Evolutionary conservation across 371 early-diverging fungal genomes (phyloP), one percentile per base, ranked within the genome.

Genomic region (Mortierella sp.): DNA sequence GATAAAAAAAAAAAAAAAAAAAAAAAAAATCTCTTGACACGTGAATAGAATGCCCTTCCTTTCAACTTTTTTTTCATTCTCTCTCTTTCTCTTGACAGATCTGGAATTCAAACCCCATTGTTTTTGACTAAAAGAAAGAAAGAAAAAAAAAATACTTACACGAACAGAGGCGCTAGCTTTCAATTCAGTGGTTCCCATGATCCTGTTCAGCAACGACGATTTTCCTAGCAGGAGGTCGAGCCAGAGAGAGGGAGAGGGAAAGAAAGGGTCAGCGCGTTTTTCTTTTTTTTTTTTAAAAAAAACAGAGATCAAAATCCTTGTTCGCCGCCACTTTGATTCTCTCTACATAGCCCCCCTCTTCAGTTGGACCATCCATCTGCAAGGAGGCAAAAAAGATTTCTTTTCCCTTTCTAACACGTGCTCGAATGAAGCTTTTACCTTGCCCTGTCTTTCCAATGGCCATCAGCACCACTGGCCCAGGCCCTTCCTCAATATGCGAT

Each of bases 141-240:
- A 46, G 46, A 46, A 16, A 46, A 46, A 9, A 46, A 46, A 46
- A 46, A 18, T 46, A 43, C 75, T 62, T 84, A 85, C 85, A 47
- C 81, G 82, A 23, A 84, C 85, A 23, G 80, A 81, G 7, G 84
- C 81, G 57, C 82, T 81, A 18, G 87, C 87, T 30, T 72, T 82
- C 28, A 87, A 81, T 52, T 85, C 83, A 28, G 76, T 72, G 37
- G 84, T 83, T 11, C 84, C 85, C 66, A 87, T 72, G 52, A 87
- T 82, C 18, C 82, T 66, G 60, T 87, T 87, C 50, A 87, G 52
- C 28, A 87, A 70, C 21, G 85, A 85, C 9, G 87, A 87, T 62
- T 87, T 87, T 1, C 87, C 84, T 44, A 79, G 69, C 2, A 62
- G 12, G 2, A 51, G 6, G n/a, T 72, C 48, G 30, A 70, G 60